A percentile compares a stretch with the other conserved stretches of the same genome.
phyloP scores from a whole-genome alignment of 495 filamentous ascomycete genomes.

The Glutinoglossum americanum region DNA sequence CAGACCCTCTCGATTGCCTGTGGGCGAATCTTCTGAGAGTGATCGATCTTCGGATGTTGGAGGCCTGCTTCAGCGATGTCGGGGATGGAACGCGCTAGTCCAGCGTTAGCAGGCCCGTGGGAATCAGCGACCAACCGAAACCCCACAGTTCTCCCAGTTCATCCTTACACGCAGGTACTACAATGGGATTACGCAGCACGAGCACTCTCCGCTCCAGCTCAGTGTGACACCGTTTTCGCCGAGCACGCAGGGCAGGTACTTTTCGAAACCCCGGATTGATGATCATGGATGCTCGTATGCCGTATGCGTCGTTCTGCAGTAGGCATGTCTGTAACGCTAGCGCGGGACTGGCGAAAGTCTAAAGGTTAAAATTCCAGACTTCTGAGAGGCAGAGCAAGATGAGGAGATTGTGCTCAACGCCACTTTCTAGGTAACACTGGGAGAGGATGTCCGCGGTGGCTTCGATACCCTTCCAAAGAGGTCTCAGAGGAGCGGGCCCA shows the following conservation, averaged over 20 bases:
- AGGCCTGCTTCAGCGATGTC: not conserved
- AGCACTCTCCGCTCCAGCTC: not conserved
- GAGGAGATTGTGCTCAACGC: not conserved
- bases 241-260: not conserved
- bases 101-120: not conserved
- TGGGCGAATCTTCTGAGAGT: not conserved
- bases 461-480: not conserved
- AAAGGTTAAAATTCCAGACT: too few species aligned
- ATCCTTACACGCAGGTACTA: not conserved
- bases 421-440: not conserved
- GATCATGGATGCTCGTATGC: not conserved
- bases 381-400: not conserved
- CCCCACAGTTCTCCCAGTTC: not conserved
- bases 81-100: not conserved
- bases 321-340: slow-evolving; percentile 1
- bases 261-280: not conserved
- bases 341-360: not conserved
- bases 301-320: not conserved
- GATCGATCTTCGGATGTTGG: not conserved
- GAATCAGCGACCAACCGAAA: not conserved
- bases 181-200: not conserved
- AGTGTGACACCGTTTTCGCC: not conserved
- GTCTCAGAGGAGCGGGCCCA: not conserved
- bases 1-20: not conserved
- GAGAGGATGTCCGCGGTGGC: not conserved